These are phyloP conservation scores for Emydomyces testavorans DNA, from an alignment of 2,329 filamentous ascomycete genomes.

Conservation along the genomic window DNA sequence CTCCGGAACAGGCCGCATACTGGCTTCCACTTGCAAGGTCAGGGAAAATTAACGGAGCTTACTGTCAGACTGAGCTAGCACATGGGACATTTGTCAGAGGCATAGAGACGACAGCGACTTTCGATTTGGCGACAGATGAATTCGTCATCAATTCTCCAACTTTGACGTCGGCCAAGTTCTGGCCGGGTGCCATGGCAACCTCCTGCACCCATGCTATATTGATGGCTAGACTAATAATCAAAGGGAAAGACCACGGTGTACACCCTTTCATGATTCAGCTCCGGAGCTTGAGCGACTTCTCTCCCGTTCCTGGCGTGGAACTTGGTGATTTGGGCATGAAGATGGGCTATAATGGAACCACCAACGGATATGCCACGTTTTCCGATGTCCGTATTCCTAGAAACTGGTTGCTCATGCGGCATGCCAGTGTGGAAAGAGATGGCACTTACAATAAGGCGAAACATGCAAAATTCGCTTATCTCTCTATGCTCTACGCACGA, in stretches of 20 bases:
- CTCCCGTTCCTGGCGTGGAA: conserved; percentile 20
- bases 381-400: conserved; percentile 26
- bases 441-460: conserved; percentile 22
- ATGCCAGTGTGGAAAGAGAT: conserved; percentile 21
- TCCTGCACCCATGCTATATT: conserved; percentile 23
- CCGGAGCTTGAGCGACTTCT: conserved; percentile 19
- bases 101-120: conserved; percentile 25
- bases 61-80: conserved; percentile 25
- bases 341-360: conserved; percentile 21
- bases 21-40: conserved; percentile 14
- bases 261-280: conserved; percentile 25
- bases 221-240: conserved; percentile 23
- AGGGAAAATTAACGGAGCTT: conserved; percentile 15
- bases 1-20: conserved; percentile 11
- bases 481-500: conserved; percentile 25
- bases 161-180: conserved; percentile 23
- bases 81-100: conserved; percentile 25
- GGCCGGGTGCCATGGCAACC: conserved; percentile 23
- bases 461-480: conserved; percentile 26
- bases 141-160: conserved; percentile 24
- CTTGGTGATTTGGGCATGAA: conserved; percentile 23
- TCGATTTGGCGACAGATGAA: conserved; percentile 21
- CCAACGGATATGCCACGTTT: conserved; percentile 29
- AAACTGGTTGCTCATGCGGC: conserved; percentile 23
- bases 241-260: conserved; percentile 20